Conservation (phyloP, 805 yeast genomes). For the Ogataea dorogensis region DNA sequence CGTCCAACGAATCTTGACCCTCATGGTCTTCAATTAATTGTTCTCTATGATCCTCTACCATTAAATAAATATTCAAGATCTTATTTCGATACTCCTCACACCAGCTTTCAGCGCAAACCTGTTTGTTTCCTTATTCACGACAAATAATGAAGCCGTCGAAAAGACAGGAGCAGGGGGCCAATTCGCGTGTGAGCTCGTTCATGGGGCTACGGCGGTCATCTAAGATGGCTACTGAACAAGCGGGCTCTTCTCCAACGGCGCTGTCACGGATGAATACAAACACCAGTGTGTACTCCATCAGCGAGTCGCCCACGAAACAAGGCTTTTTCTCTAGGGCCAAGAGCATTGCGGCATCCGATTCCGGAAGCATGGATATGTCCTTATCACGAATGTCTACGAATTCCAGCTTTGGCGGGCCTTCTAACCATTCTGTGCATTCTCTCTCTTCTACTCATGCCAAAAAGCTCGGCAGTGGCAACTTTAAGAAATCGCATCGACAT, state of each 20-base stretch:
- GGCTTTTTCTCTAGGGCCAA: slow-evolving; percentile 22
- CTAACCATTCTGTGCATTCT: slow-evolving; percentile 25
- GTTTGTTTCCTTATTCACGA: slow-evolving; percentile 6
- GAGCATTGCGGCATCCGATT: slow-evolving; percentile 14
- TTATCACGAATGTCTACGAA: slow-evolving; percentile 30
- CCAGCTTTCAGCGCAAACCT: slow-evolving; percentile 13
- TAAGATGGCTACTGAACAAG: slow-evolving; percentile 13
- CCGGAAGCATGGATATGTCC: slow-evolving; percentile 26
- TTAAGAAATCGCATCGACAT: slow-evolving; percentile 36
- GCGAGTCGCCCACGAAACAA: slow-evolving; percentile 26
- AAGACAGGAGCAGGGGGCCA: slow-evolving; percentile 17
- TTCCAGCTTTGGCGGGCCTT: slow-evolving; percentile 17
- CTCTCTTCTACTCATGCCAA: slow-evolving; percentile 31
- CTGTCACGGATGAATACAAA: slow-evolving; percentile 22
- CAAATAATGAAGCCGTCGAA: slow-evolving; percentile 19
- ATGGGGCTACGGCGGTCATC: slow-evolving; percentile 25
- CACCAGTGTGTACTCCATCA: slow-evolving; percentile 14
- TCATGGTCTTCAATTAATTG: slow-evolving; percentile 3
- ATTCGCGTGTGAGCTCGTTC: slow-evolving; percentile 21
- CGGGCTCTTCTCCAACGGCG: slow-evolving; percentile 15
- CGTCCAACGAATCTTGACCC: slow-evolving; percentile 3
- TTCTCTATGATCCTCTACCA: slow-evolving; percentile 3
- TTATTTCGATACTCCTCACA: slow-evolving; percentile 7
- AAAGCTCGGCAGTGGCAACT: slow-evolving; percentile 24
- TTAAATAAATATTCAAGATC: neutral